These are phyloP conservation scores for Plenodomus biglobosus DNA, from an alignment of 2,329 filamentous ascomycete genomes.

Conservation along the genomic window DNA sequence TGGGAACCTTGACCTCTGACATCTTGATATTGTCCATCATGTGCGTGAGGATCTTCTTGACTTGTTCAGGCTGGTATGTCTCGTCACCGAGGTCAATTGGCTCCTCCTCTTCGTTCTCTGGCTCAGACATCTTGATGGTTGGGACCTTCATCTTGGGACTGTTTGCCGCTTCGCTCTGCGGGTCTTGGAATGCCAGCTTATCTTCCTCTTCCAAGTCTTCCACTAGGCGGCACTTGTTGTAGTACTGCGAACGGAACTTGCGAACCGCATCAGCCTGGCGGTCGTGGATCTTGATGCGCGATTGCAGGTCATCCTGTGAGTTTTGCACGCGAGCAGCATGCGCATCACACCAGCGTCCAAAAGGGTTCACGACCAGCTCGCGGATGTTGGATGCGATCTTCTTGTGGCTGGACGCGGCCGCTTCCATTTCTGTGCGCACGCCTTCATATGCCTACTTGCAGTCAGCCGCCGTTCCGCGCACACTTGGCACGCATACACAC, in stretches of 20 bases:
- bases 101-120: conserved; percentile 70
- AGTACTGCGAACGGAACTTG: conserved; percentile 94
- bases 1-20: conserved; percentile 90
- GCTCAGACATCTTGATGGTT: conserved; percentile 83
- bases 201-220: conserved; percentile 98
- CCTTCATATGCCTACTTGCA: conserved; percentile 85
- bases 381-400: conserved; percentile 97
- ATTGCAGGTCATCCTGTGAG: conserved; percentile 91
- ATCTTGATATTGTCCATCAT: conserved; percentile 86
- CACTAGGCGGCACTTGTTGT: conserved; percentile 96
- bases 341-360: conserved; percentile 93
- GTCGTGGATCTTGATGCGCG: conserved; percentile 87
- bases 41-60: conserved; percentile 86
- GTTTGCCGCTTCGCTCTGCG: conserved; percentile 55
- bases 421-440: conserved; percentile 87
- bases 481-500: conserved; percentile 51
- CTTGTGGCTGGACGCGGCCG: conserved; percentile 84
- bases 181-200: conserved; percentile 94
- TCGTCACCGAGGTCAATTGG: conserved; percentile 89
- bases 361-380: conserved; percentile 91
- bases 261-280: conserved; percentile 86
- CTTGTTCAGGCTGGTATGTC: conserved; percentile 77
- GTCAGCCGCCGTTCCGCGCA: conserved; percentile 19
- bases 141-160: conserved; percentile 65
- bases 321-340: conserved; percentile 89